Conservation (phyloP, 192 early-diverging fungal species). For the Anaeromyces robustus region DNA sequence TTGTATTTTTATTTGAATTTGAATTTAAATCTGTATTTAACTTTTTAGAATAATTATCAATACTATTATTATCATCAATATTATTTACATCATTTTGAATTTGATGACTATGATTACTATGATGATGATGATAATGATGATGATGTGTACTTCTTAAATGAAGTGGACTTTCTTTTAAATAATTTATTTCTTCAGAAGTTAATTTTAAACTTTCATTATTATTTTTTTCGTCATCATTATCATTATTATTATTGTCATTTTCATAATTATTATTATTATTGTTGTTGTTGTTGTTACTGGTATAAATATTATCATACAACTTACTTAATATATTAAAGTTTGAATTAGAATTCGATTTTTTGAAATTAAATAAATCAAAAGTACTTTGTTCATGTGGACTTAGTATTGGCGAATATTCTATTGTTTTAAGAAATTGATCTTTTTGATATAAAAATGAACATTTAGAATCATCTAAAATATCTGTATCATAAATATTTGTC, state of each 20-base stretch:
- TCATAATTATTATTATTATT: too few species aligned
- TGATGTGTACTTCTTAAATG: neutral
- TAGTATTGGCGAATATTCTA: neutral
- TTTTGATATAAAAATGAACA: neutral
- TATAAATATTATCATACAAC: too few species aligned
- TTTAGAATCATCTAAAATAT: neutral
- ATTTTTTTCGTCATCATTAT: too few species aligned
- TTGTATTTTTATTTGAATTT: too few species aligned
- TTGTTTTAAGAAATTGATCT: neutral
- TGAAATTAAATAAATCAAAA: too few species aligned
- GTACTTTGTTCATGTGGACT: too few species aligned
- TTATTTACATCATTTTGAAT: neutral
- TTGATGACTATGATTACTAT: neutral
- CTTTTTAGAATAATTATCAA: neutral
- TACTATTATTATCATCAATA: too few species aligned
- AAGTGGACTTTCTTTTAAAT: neutral
- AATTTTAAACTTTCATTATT: neutral
- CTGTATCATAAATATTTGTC: neutral
- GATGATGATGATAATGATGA: neutral
- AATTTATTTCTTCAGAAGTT: neutral
- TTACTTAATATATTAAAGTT: too few species aligned
- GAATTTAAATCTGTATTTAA: too few species aligned
- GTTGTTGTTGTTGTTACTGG: too few species aligned
- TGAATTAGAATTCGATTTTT: too few species aligned
- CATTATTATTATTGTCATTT: too few species aligned